Evolutionary conservation across 139 green algal species (phyloP), one percentile per base, ranked within the genome.

Genomic region (Micractinium conductrix): DNA sequence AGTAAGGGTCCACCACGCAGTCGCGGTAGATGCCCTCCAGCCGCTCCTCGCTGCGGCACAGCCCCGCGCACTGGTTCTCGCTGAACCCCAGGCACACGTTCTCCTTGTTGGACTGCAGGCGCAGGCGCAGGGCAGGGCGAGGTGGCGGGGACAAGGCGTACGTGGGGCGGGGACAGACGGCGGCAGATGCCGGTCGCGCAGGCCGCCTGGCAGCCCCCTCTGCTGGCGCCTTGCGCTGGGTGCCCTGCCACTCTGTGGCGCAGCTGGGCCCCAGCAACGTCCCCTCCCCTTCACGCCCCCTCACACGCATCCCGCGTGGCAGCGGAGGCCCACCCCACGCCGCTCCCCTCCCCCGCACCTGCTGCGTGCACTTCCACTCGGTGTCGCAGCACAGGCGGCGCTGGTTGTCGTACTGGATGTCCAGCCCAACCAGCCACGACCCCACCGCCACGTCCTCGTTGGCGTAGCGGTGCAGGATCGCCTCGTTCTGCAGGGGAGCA

Each of bases 401-500:
- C 76, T 96, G 92, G 74, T 96, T 88, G 43, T 93, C 85, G n/a
- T 93, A 87, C 35, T 87, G 69, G 19, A 96, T 83, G 17, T 97
- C 88, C 50, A 96, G 84, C 5, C 93, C 93, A 28, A 96, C 43
- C 71, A 96, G 78, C 93, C 93, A 96, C 17, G 93, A 88, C 7
- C 93, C 93, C 30, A 96, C 43, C 1, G 88, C 91, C n/a, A 95
- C 91, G 81, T 96, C 93, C 87, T 96, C 92, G 69, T 95, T 93
- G 45, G 90, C 85, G 79, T 91, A 96, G 17, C 79, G 40, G 72
- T 96, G 92, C 78, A 95, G 88, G 67, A 95, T 88, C 43, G 88
- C 82, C 42, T 83, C 87, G 35, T 90, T 91, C 38, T 53, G 65
- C 65, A 16, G 33, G n/a, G 33, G 33, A 19, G 63, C 16, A 37